Evolutionary conservation across 192 early-diverging fungal species (phyloP), one percentile per base, ranked within the genome.

Genomic region (Chytriomyces hyalinus): DNA sequence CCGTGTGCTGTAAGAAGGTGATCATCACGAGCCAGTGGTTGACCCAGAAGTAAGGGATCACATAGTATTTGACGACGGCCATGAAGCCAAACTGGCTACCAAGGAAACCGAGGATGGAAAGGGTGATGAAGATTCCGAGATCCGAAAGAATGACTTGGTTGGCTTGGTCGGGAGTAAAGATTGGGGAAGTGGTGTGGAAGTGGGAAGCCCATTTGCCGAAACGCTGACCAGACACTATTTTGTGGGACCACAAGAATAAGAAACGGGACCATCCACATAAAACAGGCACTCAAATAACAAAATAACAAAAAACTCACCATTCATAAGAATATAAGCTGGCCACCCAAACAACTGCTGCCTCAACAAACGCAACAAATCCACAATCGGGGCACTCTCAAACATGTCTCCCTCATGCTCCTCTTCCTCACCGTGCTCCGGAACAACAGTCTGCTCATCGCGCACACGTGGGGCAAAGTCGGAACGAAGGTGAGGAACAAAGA

Each of bases 11-110:
- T 68, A 98, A 81, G 80, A 86, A 98, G 6, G 97, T 98, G 80
- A 98, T 98, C 69, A 93, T 84, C n/a, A 98, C 95, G 51, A 98
- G 88, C 95, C 95, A 98, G 78, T 92, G 90, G 89, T 97, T 96
- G 73, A 97, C 97, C 78, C 91, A 85, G 57, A 97, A 76, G 82
- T 97, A 98, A 10, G 96, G 96, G 20, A 96, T 82, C 22, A 92
- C 81, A 80, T 98, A 98, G 88, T 89, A 98, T 80, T 89, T 90
- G 63, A 91, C 57, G 20, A 97, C 92, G 43, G 89, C 78, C 6
- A 84, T 72, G 62, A 86, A 60, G 9, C 91, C 91, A 67, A 84
- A 92, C 62, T 83, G 75, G 75, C 80, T 77, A 59, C 80, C 80
- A 51, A 82, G 83, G 65, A 88, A 89, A 44, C 53, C 81, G 15